Evolutionary conservation across 441 rosid species (phyloP).

Genomic region (Pelargonium citronellum): DNA sequence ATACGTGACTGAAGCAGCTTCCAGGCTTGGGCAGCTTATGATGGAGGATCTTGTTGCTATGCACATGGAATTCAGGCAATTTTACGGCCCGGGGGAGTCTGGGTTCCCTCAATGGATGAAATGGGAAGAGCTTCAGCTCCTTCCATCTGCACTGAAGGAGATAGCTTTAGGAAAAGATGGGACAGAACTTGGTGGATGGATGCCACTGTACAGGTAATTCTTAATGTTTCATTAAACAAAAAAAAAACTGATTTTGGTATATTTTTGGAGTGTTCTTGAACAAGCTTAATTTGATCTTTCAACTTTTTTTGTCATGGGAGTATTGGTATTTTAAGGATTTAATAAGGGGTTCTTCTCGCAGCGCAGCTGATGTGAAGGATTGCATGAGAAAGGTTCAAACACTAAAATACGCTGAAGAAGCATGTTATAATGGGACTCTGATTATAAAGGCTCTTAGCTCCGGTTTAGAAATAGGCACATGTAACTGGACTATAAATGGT

Average conservation of each 20-base stretch:
- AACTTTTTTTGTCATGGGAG: background rate
- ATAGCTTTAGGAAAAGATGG: conserved; percentile 52
- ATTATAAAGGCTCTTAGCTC: conserved; percentile 65
- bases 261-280: background rate
- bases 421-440: conserved; percentile 67
- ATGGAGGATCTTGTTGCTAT: conserved; percentile 82
- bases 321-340: conserved; percentile 8
- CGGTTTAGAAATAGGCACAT: conserved; percentile 75
- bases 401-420: conserved; percentile 66
- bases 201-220: conserved; percentile 70
- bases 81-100: conserved; percentile 47
- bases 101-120: conserved; percentile 60
- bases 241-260: background rate
- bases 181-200: conserved; percentile 67
- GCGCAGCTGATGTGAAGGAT: conserved; percentile 55
- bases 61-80: conserved; percentile 55
- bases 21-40: conserved; percentile 65
- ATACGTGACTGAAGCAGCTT: conserved; percentile 71
- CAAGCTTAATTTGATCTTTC: background rate
- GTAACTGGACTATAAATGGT: conserved; percentile 65
- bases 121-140: conserved; percentile 53
- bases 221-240: background rate
- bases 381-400: conserved; percentile 56
- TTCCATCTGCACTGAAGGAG: conserved; percentile 47
- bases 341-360: conserved; percentile 28